phyloP scores from a whole-genome alignment of 495 filamentous ascomycete species.

The Hyaloscypha hepaticicola region DNA sequence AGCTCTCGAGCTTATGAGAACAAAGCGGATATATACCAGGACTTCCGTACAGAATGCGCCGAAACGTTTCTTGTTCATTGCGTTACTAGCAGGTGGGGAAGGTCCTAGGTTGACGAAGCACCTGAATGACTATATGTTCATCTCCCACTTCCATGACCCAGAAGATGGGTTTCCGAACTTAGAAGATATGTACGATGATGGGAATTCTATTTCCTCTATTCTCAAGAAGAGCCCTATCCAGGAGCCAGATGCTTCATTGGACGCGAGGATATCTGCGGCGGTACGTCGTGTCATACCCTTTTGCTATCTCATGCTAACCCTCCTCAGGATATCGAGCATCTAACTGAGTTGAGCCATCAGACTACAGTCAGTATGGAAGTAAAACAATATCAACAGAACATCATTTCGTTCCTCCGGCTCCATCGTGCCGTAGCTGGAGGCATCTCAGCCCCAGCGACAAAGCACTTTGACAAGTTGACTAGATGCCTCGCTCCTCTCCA shows the following conservation, averaged over 20 bases:
- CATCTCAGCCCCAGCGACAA: conserved; percentile 72
- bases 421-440: conserved; percentile 81
- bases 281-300: conserved; percentile 10
- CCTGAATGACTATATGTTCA: conserved; percentile 81
- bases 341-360: conserved; percentile 22
- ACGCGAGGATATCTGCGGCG: conserved; percentile 22
- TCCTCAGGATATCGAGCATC: conserved; percentile 28
- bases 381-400: conserved; percentile 77
- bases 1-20: conserved; percentile 82
- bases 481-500: conserved; percentile 79
- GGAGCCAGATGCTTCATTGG: conserved; percentile 1
- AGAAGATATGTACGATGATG: conserved; percentile 53
- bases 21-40: conserved; percentile 70
- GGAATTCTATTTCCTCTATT: conserved; percentile 38
- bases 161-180: conserved; percentile 70
- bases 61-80: conserved; percentile 76
- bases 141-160: conserved; percentile 81
- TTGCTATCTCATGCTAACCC: conserved; percentile 2
- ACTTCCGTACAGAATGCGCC: conserved; percentile 71
- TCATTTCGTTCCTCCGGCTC: conserved; percentile 78
- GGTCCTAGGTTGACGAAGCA: conserved; percentile 48
- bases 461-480: conserved; percentile 67
- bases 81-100: conserved; percentile 55
- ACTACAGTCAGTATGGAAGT: conserved; percentile 56
- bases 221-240: conserved; percentile 35